Percentiles rank a stretch among this genome's conserved stretches.
phyloP scores from a whole-genome alignment of 106 monocot genomes.

The Dendrobium chrysotoxum region DNA sequence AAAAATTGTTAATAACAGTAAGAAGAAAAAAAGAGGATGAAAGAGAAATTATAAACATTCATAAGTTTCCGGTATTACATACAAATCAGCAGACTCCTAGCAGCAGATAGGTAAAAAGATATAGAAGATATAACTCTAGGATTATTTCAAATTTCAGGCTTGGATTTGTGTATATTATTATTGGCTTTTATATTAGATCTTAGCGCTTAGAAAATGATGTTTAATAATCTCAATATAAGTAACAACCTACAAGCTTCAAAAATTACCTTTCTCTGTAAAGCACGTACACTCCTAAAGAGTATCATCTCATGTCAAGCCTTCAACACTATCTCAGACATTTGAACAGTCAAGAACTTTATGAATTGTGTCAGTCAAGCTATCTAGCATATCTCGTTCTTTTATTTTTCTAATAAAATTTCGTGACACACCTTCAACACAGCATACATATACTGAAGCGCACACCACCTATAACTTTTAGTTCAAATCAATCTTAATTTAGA shows the following conservation, averaged over 20 bases:
- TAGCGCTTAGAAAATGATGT: background rate
- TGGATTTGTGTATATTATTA: background rate
- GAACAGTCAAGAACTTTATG: background rate
- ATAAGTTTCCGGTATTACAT: background rate
- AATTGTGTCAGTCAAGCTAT: background rate
- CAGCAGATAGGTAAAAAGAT: background rate
- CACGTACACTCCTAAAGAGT: background rate
- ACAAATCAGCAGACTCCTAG: background rate
- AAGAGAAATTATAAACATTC: background rate
- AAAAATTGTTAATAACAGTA: background rate
- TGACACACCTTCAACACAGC: too few relatives aligned
- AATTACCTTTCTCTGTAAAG: background rate
- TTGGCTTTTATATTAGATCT: background rate
- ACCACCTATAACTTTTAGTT: too few relatives aligned
- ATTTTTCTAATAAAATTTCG: too few relatives aligned
- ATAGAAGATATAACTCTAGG: background rate
- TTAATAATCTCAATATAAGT: background rate
- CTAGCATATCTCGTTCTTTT: background rate
- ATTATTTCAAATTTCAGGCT: background rate
- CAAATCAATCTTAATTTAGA: too few relatives aligned
- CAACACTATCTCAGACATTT: background rate
- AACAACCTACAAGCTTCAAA: too few relatives aligned
- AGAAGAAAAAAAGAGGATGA: background rate
- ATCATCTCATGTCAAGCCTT: background rate
- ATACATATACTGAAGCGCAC: too few relatives aligned